A percentile compares a stretch with the other conserved stretches of the same genome.
phyloP scores from a whole-genome alignment of 306 rosid species.

The Cyamopsis tetragonoloba region DNA sequence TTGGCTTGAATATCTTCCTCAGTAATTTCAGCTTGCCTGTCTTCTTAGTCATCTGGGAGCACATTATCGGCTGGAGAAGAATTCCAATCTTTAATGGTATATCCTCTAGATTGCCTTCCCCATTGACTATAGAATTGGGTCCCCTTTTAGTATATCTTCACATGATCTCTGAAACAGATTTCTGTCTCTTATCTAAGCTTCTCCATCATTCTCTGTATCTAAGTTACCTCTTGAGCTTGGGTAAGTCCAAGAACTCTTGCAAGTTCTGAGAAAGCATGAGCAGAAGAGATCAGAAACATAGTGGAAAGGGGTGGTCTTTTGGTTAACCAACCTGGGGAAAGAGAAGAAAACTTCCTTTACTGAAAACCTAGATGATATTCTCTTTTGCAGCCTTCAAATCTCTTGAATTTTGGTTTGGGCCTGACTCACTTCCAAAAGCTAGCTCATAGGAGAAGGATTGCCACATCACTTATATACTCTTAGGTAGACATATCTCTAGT shows the following conservation, averaged over 20 bases:
- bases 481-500: too few relatives aligned
- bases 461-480: too few relatives aligned
- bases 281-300: neutral
- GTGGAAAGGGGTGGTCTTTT: neutral
- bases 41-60: neutral
- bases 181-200: neutral
- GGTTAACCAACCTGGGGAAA: neutral
- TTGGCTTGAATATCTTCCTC: neutral
- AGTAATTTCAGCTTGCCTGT: neutral
- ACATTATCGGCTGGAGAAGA: neutral
- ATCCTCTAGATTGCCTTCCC: neutral
- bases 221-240: neutral
- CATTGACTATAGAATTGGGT: neutral
- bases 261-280: neutral
- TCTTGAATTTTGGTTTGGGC: too few relatives aligned
- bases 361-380: neutral
- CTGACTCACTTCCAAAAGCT: too few relatives aligned
- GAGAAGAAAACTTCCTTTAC: neutral
- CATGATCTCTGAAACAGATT: neutral
- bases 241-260: neutral
- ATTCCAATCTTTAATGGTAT: neutral
- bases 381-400: neutral
- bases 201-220: neutral
- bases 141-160: neutral
- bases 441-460: too few relatives aligned